A percentile compares a stretch with the other conserved stretches of the same genome.
Conservation (phyloP, 345 rosid species). For the Stellera chamaejasme region DNA sequence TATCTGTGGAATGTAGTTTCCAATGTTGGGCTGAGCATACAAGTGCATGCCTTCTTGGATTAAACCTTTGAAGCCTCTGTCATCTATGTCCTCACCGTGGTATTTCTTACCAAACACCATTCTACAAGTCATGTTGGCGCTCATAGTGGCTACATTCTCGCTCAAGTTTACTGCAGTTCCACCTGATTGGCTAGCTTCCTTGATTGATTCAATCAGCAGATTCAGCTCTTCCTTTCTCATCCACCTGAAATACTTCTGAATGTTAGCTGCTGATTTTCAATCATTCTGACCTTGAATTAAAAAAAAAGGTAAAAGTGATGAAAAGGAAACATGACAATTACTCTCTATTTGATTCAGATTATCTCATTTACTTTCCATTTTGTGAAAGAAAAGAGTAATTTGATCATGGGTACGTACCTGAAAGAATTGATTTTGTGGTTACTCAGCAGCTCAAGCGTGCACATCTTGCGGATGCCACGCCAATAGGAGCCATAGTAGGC, state of each 20-base stretch:
- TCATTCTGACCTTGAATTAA: too few relatives aligned
- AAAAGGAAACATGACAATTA: too few relatives aligned
- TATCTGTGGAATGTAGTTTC: conserved; percentile 28
- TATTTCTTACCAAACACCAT: conserved; percentile 50
- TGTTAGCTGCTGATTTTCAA: conserved; percentile 14
- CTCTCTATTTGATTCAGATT: too few relatives aligned
- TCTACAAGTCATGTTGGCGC: conserved; percentile 29
- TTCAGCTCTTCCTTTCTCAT: conserved; percentile 21
- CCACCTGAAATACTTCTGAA: too few relatives aligned
- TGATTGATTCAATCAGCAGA: conserved; percentile 16
- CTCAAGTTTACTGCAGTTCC: conserved; percentile 27
- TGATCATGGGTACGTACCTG: too few relatives aligned
- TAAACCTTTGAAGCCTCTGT: conserved; percentile 31
- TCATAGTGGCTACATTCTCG: conserved; percentile 19
- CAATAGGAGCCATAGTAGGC: conserved; percentile 30
- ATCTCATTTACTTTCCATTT: too few relatives aligned
- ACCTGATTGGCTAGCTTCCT: conserved; percentile 5
- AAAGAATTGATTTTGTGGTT: too few relatives aligned
- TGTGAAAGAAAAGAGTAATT: too few relatives aligned
- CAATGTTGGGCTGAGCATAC: conserved; percentile 25
- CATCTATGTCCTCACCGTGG: conserved; percentile 20
- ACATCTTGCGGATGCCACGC: conserved; percentile 34
- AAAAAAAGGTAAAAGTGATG: too few relatives aligned
- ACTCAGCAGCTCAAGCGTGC: conserved; percentile 10
- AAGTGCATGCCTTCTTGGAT: conserved; percentile 31